These are phyloP conservation scores for Penicillium silybi DNA, from an alignment of 495 filamentous ascomycete genomes.

Conservation along the genomic window DNA sequence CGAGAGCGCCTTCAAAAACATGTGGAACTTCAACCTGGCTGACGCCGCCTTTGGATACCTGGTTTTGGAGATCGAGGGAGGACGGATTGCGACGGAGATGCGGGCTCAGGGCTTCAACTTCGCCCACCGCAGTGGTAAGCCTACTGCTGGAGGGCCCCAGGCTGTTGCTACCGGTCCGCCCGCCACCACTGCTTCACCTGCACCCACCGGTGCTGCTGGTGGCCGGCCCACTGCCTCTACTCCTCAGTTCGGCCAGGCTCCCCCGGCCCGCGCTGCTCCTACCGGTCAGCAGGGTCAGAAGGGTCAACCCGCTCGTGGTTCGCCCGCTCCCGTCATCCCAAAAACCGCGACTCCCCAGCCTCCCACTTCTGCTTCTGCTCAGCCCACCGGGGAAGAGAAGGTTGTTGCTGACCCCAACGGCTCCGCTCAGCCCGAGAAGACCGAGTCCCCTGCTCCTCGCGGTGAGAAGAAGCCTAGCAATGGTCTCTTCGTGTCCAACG, in stretches of 20 bases:
- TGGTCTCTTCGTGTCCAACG: conserved; percentile 79
- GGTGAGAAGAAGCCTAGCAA: conserved; percentile 57
- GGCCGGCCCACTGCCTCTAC: conserved; percentile 24
- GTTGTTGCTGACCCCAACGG: conserved; percentile 35
- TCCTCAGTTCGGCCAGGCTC: conserved; percentile 43
- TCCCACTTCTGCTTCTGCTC: conserved; percentile 30
- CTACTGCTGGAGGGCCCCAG: conserved; percentile 36
- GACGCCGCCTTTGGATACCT: conserved; percentile 97
- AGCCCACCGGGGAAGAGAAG: conserved; percentile 35
- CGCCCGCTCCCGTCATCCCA: conserved; percentile 48
- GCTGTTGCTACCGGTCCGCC: conserved; percentile 29
- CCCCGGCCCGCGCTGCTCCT: conserved; percentile 29
- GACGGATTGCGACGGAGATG: conserved; percentile 97
- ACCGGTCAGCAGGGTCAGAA: conserved; percentile 38
- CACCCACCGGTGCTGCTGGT: conserved; percentile 25
- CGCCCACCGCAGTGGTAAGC: conserved; percentile 69
- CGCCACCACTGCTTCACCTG: conserved; percentile 40
- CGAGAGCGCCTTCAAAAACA: conserved; percentile 99
- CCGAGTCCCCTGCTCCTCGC: conserved; percentile 36
- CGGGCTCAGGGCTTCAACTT: conserved; percentile 99
- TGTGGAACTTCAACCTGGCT: conserved; percentile 99
- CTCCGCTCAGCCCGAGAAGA: conserved; percentile 34
- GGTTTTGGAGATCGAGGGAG: conserved; percentile 88
- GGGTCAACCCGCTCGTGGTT: conserved; percentile 37
- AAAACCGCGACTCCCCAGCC: conserved; percentile 56